These are phyloP conservation scores for Lactifluus subvellereus DNA, from an alignment of 768 basidiomycete species.

Conservation along the genomic window DNA sequence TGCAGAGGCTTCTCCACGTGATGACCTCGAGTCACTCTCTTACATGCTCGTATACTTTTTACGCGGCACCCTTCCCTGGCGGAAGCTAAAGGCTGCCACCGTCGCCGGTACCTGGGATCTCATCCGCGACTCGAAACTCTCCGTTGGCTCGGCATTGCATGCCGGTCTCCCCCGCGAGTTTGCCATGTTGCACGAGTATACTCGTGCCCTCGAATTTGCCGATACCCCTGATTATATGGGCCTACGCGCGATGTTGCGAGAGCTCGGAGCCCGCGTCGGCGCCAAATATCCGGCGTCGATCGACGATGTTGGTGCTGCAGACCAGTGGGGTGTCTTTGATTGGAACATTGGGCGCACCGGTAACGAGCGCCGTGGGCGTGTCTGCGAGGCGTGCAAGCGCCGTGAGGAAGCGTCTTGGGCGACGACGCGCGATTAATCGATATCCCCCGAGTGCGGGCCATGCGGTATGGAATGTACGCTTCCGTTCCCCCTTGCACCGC, in stretches of 20 bases:
- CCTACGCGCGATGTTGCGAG: constrained; percentile 64
- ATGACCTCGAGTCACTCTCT: constrained; percentile 73
- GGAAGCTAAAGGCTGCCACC: constrained; percentile 59
- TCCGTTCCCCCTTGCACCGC: not conserved
- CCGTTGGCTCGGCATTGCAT: constrained; percentile 51
- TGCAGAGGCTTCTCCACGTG: constrained; percentile 66
- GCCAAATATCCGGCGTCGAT: constrained; percentile 18
- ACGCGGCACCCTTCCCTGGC: constrained; percentile 73
- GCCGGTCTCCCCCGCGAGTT: constrained; percentile 80
- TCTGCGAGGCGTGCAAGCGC: constrained; percentile 23
- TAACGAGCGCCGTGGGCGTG: constrained; percentile 16
- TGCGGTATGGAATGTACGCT: constrained; percentile 22
- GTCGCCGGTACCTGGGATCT: constrained; percentile 70
- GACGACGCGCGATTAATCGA: constrained; percentile 17
- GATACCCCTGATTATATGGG: constrained; percentile 88
- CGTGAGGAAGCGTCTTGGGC: constrained; percentile 23
- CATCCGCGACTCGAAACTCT: constrained; percentile 67
- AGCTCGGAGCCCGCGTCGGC: constrained; percentile 30
- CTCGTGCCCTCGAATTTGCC: constrained; percentile 77
- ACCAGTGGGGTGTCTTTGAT: constrained; percentile 23
- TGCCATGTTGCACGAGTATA: constrained; percentile 71
- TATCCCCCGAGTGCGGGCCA: not conserved
- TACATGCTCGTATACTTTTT: constrained; percentile 83
- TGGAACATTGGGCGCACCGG: constrained; percentile 22
- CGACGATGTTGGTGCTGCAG: constrained; percentile 13